phyloP scores from a whole-genome alignment of 306 rosid species.

The Medicago lupulina region DNA sequence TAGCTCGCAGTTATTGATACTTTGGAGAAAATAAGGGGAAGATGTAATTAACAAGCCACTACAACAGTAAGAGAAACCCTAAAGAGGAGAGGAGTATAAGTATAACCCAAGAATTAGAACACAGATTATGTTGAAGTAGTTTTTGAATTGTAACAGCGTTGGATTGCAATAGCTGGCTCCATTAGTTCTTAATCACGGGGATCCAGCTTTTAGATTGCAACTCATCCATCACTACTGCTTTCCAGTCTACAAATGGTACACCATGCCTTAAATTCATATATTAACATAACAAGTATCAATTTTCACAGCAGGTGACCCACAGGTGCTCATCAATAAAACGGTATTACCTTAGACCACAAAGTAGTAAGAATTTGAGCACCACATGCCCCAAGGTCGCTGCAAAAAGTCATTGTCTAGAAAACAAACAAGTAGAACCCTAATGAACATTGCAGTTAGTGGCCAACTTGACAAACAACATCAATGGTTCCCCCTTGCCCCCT shows the following conservation, averaged over 20 bases:
- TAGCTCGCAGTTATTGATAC: conserved; percentile 41
- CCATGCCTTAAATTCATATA: conserved; percentile 46
- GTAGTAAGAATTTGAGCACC: conserved; percentile 70
- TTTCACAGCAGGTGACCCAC: conserved; percentile 44
- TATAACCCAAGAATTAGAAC: conserved; percentile 41
- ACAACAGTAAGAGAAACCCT: conserved; percentile 29
- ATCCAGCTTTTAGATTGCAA: conserved; percentile 53
- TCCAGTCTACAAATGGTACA: conserved; percentile 58
- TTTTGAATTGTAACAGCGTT: conserved; percentile 40
- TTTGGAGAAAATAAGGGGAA: conserved; percentile 32
- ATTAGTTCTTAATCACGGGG: conserved; percentile 42
- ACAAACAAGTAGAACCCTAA: conserved; percentile 63
- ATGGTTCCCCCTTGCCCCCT: conserved; percentile 26
- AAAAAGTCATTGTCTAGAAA: conserved; percentile 64
- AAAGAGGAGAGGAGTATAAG: conserved; percentile 34
- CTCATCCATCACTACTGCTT: conserved; percentile 41
- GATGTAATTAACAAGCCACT: not conserved
- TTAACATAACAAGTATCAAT: conserved; percentile 35
- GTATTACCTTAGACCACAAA: conserved; percentile 69
- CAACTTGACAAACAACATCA: conserved; percentile 44
- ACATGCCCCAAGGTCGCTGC: conserved; percentile 66
- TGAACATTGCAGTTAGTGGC: conserved; percentile 44
- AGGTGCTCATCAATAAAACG: conserved; percentile 64
- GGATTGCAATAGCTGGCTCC: conserved; percentile 40
- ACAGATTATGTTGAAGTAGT: conserved; percentile 24